A percentile compares a stretch with the other conserved stretches of the same genome.
Conservation (phyloP, 495 filamentous ascomycete genomes). For the Penicillium paxilli region DNA sequence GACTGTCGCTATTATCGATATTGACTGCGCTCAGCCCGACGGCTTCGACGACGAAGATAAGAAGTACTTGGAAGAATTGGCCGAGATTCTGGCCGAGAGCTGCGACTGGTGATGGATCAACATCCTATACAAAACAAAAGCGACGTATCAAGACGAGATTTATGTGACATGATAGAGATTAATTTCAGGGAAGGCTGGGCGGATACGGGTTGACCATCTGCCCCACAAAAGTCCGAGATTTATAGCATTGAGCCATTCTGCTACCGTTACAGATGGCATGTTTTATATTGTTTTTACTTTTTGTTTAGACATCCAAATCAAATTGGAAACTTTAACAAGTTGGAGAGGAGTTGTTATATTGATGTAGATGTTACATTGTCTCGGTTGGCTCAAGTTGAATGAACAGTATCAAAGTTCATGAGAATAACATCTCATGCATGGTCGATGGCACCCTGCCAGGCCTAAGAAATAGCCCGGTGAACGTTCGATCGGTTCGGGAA, state of each 20-base stretch:
- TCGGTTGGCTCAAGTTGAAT: not conserved
- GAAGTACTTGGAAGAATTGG: conserved; percentile 68
- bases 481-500: not conserved
- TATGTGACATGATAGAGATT: conserved; percentile 12
- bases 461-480: not conserved
- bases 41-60: conserved; percentile 81
- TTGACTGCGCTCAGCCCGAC: conserved; percentile 70
- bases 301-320: too few species aligned
- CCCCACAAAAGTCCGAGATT: conserved; percentile 1
- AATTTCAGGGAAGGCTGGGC: not conserved
- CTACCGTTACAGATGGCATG: conserved; percentile 5
- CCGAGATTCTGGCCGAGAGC: conserved; percentile 57
- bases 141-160: not conserved
- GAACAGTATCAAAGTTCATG: not conserved
- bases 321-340: too few species aligned
- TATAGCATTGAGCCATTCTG: not conserved
- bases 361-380: not conserved
- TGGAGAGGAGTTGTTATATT: too few species aligned
- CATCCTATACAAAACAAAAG: not conserved
- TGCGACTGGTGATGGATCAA: conserved; percentile 70
- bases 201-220: not conserved
- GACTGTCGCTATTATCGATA: conserved; percentile 86
- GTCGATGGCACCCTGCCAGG: not conserved
- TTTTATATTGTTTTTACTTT: not conserved
- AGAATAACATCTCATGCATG: not conserved